Percentiles rank a stretch among this genome's conserved stretches.
Evolutionary conservation across 2,329 filamentous ascomycete genomes (phyloP).

Genomic region (Aspergillus viridinutans): DNA sequence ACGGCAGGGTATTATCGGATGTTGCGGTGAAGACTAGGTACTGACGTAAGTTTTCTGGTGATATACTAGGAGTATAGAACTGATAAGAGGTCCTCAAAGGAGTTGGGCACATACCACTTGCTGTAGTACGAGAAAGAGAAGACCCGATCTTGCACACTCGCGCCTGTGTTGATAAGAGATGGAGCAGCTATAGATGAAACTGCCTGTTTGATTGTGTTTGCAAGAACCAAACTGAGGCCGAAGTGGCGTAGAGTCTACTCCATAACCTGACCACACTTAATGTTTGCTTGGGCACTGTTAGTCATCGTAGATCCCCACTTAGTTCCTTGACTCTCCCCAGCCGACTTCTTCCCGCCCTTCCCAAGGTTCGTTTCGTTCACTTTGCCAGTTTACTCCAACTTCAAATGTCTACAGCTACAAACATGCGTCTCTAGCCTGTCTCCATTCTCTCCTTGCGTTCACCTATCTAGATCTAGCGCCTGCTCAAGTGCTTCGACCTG

Average conservation of each 20-base stretch:
- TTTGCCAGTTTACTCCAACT: background rate
- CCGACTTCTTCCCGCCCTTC: constrained; percentile 6
- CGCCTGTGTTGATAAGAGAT: background rate
- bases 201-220: constrained; percentile 18
- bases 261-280: background rate
- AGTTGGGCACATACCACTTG: background rate
- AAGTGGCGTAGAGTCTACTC: constrained; percentile 14
- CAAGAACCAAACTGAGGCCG: constrained; percentile 3
- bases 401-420: constrained; percentile 1
- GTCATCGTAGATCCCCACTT: constrained; percentile 22
- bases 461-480: constrained; percentile 17
- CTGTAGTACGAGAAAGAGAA: background rate
- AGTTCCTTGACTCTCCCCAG: constrained; percentile 6
- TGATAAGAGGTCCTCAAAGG: background rate
- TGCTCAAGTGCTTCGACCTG: constrained; percentile 12
- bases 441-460: constrained; percentile 6
- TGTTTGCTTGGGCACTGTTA: constrained; percentile 17
- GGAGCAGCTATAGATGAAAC: background rate
- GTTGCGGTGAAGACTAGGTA: constrained; percentile 15
- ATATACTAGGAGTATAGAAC: background rate
- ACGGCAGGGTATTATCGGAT: constrained; percentile 18
- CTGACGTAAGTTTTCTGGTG: constrained; percentile 1
- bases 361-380: constrained; percentile 1
- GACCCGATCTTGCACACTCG: background rate
- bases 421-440: constrained; percentile 9